Conservation (phyloP, 768 basidiomycete species). For the Psilocybe tampanensis region DNA sequence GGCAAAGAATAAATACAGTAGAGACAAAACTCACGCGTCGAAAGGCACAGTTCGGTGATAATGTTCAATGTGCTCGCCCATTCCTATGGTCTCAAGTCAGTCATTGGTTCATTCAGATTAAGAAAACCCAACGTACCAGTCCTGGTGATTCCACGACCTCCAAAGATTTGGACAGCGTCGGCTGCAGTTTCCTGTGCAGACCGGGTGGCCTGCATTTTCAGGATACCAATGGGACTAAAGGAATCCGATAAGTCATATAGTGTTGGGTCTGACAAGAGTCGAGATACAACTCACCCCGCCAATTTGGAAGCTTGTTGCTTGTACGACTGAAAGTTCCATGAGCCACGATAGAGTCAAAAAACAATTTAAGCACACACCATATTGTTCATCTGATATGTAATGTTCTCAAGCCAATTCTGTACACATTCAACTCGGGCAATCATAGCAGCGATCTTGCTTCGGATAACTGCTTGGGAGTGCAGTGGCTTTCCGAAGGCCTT, state of each 20-base stretch:
- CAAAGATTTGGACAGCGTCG: constrained; percentile 83
- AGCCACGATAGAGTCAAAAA: neutral
- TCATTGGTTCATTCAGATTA: constrained; percentile 6
- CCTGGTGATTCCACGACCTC: constrained; percentile 85
- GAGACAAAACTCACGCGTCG: constrained; percentile 47
- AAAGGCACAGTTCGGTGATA: constrained; percentile 69
- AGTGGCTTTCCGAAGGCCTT: constrained; percentile 91
- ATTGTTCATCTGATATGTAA: constrained; percentile 86
- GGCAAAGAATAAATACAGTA: neutral
- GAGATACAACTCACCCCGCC: constrained; percentile 59
- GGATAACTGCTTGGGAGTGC: constrained; percentile 83
- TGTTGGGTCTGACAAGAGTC: neutral
- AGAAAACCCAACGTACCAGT: constrained; percentile 53
- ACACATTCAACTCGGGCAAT: constrained; percentile 60
- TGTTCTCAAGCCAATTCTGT: constrained; percentile 82
- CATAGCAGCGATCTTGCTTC: constrained; percentile 88
- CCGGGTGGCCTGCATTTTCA: constrained; percentile 70
- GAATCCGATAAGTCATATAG: constrained; percentile 1
- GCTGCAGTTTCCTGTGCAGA: constrained; percentile 66
- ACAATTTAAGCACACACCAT: constrained; percentile 47
- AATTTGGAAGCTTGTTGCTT: constrained; percentile 76
- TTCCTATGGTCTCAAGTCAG: constrained; percentile 27
- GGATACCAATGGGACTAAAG: constrained; percentile 62
- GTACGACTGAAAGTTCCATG: constrained; percentile 45
- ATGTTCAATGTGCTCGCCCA: constrained; percentile 35